Base-by-base conservation (phyloP, 2,329 filamentous ascomycete species). In the Chaetomium globosum region DNA sequence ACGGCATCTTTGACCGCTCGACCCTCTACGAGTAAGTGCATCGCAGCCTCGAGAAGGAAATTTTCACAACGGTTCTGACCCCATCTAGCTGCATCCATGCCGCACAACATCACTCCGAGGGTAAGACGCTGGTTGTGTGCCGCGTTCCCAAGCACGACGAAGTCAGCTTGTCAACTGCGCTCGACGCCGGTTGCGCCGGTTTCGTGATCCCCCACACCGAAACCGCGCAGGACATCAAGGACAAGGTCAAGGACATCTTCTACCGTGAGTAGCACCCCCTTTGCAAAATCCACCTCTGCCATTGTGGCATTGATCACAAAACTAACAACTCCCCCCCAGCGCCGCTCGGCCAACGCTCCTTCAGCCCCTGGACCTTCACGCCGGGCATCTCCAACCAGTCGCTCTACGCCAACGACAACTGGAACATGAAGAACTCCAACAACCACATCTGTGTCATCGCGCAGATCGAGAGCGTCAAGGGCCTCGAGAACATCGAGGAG, bases 391-490 rank as follows among this genome's bases (percentile, higher is more conserved):
- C 65, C 3, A 56, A 62, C 59, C 51, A 56, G 59, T 72, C 71
- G 6, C 65, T 71, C 3, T 72, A 72, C 60, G 39, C 52, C 4
- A 30, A 62, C 48, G 71, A 72, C 63, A 46, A 53, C 21, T 71
- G 67, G 63, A 72, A 72, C 67, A 71, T 71, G 65, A 49, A 59
- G 52, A 69, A 28, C 31, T 67, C 67, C n/a, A 72, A 72, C 63
- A 65, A 64, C 7, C 70, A 71, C 66, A 64, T 71, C 59, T 61
- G 59, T 56, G 21, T 71, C 16, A 70, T 72, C 55, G 59, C 71
- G 54, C 71, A 72, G 66, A 68, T 65, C 21, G 69, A 72, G 65
- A 68, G 65, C 49, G 69, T 72, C 56, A 67, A 72, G 67, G 70
- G 69, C 23, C 9, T 72, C n/a, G 64, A 68, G 52, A 72, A 71